Percentiles rank a stretch among this genome's conserved stretches.
Evolutionary conservation across 2,329 filamentous ascomycete species (phyloP).

Genomic region (Sordariomycetes sp.): DNA sequence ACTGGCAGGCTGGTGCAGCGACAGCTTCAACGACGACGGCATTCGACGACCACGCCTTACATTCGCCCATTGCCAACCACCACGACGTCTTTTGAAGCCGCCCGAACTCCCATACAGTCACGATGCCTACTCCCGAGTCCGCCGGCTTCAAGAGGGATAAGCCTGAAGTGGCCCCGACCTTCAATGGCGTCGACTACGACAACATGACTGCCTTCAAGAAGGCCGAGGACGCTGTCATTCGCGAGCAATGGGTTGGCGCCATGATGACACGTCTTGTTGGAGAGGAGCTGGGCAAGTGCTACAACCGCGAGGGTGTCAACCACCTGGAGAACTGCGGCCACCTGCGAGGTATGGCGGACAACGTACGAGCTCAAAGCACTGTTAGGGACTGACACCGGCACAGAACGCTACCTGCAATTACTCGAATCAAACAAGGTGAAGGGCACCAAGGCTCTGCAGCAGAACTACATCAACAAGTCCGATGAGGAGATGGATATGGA

Average conservation of each 20-base stretch:
- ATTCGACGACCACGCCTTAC: neutral
- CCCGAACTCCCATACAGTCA: conserved; percentile 9
- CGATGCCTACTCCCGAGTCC: conserved; percentile 79
- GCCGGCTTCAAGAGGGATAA: conserved; percentile 75
- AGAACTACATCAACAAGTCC: conserved; percentile 59
- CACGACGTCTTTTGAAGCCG: neutral
- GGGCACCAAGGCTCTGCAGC: conserved; percentile 72
- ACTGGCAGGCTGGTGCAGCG: neutral
- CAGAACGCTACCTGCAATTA: conserved; percentile 73
- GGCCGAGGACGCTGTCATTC: conserved; percentile 72
- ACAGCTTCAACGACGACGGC: neutral
- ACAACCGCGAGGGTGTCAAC: conserved; percentile 75
- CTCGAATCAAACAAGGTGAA: conserved; percentile 68
- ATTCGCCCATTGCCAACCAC: neutral
- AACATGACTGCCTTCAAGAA: conserved; percentile 74
- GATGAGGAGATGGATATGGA: conserved; percentile 27
- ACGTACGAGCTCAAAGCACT: conserved; percentile 1
- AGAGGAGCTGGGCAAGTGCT: conserved; percentile 80
- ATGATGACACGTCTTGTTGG: conserved; percentile 82
- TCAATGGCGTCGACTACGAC: conserved; percentile 81
- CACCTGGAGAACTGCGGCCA: conserved; percentile 81
- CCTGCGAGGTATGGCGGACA: conserved; percentile 59
- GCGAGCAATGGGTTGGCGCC: conserved; percentile 81
- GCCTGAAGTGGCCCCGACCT: conserved; percentile 71
- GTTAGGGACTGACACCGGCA: conserved; percentile 7